Evolutionary conservation across 345 rosid species (phyloP), one percentile per base, ranked within the genome.

Genomic region (Eucalyptus rudis): DNA sequence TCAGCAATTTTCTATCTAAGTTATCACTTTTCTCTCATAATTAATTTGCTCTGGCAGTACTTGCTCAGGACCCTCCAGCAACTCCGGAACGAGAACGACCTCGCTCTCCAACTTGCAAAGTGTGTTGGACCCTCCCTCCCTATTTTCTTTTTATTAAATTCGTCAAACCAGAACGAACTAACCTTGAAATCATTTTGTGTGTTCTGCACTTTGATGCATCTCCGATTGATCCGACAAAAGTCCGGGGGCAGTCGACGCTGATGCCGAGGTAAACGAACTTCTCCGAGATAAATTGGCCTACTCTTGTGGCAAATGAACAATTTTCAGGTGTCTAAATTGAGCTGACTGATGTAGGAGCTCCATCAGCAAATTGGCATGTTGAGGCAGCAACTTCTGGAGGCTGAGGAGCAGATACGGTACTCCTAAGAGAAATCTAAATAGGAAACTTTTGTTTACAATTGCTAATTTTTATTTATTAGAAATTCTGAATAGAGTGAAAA

Each of bases 351-450:
- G 36, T 86, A 94, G 97, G 94, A 92, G 56, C 95, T 96, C 47
- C 95, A 94, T 44, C 94, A 95, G 49, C 95, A 95, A 90, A 86
- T 95, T 91, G 89, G 89, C 80, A 93, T 91, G 90, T 93, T 96
- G 88, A 96, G 94, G 87, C 94, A 92, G 64, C 95, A 94, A 22
- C 94, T 95, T 91, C 96, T 93, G 44, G 91, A 91, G 90, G 92
- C 96, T 66, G 95, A 94, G 87, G 94, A 94, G 80, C 95, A 95
- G 54, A 89, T 95, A 86, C 93, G 95, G 98, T 96, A 50, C 47
- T 7, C 54, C 49, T 2, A 33, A 24, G 33, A 7, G 45, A 4
- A 24, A 59, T 51, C 36, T 59, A 86, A 6, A 4, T 3, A 54
- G 62, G 13, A 24, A 6, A 5, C 62, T 56, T 56, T 7, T 52